These are phyloP conservation scores for Adiantum capillusveneris DNA, from an alignment of 75 land plant species.

Conservation along the genomic window DNA sequence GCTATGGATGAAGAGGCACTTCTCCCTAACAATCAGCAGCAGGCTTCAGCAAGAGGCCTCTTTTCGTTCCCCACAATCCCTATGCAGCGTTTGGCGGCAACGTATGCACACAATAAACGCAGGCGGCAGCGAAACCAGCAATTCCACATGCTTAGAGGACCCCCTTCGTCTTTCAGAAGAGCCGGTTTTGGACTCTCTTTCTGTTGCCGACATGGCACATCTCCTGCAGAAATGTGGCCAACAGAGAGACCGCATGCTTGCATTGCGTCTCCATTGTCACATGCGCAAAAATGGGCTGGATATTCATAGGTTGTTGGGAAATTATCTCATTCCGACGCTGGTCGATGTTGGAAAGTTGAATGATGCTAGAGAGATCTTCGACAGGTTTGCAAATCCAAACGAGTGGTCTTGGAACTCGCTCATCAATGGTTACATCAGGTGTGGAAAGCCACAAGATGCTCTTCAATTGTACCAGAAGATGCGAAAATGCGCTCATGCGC, in stretches of 20 bases:
- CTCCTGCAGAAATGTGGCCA: no score
- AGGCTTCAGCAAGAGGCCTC: no score
- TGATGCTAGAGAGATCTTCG: background rate
- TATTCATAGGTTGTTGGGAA: background rate
- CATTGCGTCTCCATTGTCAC: background rate
- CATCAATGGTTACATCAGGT: constrained; percentile 1
- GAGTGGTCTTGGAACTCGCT: constrained; percentile 6
- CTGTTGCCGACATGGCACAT: no score
- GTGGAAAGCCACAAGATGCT: background rate
- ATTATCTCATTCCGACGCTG: background rate
- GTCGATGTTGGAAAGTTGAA: background rate
- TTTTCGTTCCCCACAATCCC: no score
- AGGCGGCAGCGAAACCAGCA: no score
- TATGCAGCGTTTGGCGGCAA: no score
- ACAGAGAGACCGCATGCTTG: background rate
- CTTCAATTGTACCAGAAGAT: constrained; percentile 8
- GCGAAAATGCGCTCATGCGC: background rate
- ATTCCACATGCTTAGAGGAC: no score
- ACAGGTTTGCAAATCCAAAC: background rate
- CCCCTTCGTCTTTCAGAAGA: no score
- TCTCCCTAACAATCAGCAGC: no score
- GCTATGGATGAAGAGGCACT: no score
- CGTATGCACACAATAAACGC: no score
- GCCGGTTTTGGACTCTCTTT: no score
- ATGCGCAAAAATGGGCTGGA: background rate